Base-by-base conservation (phyloP, 2,329 filamentous ascomycete species). In the Talaromyces sp. region DNA sequence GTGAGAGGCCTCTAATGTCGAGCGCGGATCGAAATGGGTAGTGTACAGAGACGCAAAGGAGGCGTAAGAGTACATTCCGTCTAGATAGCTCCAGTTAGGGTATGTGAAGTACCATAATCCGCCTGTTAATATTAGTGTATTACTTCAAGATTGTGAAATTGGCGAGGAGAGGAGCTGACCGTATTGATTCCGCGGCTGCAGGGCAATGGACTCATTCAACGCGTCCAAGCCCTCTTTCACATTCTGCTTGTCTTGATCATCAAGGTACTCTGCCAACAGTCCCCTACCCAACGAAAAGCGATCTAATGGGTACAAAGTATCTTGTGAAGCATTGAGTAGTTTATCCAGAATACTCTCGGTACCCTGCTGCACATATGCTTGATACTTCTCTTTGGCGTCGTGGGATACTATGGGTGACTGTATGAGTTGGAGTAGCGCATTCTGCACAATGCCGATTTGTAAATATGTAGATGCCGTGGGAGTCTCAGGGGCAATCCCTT, bases 11-110 rank as follows among this genome's bases (percentile, higher is more conserved):
- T 79, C 82, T 0, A 75, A 77, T 14, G 66, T 70, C 65, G 79
- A 79, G 48, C 72, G 63, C 0, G 74, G 70, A 45, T 77, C 72
- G 65, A 81, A 79, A 54, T 73, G 72, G 2, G 68, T 67, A 2
- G 78, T 79, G 33, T 75, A 75, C 0, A 73, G 64, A 1, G 78
- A 68, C 50, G 76, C 74, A 68, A 82, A 85, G 0, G 82, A 79
- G 8, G 78, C 74, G 10, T 82, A 74, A 0, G 81, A 83, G 74
- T 79, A 84, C 78, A 84, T 82, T 65, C 83, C 83, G 67, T 86
- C 83, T 3, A 84, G 74, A 67, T 84, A 85, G 69, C 81, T 82
- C 78, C 82, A 82, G 62, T 84, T 74, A 1, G 82, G 82, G 67
- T 85, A 85, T 0, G 58, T 66, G 56, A 64, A 72, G 56, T 71